Percentiles rank a stretch among this genome's conserved stretches.
Evolutionary conservation across 208 protist genomes (phyloP).

Genomic region (Acanthamoeba polyphaga): DNA sequence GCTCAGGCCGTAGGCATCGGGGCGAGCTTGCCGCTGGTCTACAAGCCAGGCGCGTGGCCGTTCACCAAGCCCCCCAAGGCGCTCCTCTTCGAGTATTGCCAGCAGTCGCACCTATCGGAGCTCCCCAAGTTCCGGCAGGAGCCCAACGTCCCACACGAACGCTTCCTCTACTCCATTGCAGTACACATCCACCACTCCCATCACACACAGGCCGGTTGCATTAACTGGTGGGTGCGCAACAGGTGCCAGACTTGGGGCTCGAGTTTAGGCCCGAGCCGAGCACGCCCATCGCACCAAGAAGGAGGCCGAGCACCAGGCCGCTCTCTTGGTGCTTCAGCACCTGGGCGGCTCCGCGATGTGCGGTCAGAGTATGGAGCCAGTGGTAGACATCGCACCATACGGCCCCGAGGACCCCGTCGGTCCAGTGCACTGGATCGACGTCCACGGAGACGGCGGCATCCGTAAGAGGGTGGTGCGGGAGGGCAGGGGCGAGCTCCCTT

Average conservation of each 20-base stretch:
- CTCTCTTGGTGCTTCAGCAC: neutral
- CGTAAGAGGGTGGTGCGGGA: neutral
- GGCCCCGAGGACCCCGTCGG: neutral
- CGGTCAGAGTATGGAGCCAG: neutral
- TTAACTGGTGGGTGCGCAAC: neutral
- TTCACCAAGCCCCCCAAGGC: neutral
- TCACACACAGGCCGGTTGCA: too few species aligned
- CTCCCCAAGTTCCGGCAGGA: neutral
- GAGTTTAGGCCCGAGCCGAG: neutral
- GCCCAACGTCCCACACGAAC: neutral
- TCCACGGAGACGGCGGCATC: neutral
- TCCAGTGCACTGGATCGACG: neutral
- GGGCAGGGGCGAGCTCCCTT: neutral
- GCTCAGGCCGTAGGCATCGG: neutral
- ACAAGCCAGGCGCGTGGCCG: neutral
- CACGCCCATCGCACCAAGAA: neutral
- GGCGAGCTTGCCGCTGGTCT: neutral
- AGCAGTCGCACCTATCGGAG: neutral
- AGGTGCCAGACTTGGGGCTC: neutral
- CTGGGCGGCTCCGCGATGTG: neutral
- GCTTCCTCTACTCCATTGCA: neutral
- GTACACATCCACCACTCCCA: neutral
- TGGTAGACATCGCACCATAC: neutral
- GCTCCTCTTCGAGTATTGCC: neutral
- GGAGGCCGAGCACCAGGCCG: slow-evolving; percentile 24